Conservation (phyloP, 1,139 yeast species). For the Kazachstania sp. region DNA sequence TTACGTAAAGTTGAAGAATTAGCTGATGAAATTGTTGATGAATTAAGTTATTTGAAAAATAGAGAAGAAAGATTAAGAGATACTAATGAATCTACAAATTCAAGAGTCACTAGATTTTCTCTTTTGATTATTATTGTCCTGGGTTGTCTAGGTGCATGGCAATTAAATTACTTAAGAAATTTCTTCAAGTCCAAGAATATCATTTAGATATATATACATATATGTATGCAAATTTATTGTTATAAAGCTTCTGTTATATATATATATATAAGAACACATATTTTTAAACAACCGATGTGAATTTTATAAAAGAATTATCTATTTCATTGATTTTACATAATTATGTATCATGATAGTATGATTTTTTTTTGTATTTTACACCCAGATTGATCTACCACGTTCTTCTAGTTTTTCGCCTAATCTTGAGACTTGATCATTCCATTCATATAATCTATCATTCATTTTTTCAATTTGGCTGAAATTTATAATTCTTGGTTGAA, state of each 20-base stretch:
- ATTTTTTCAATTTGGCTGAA: slow-evolving; percentile 68
- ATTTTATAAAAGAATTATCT: neutral
- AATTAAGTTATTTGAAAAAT: slow-evolving; percentile 69
- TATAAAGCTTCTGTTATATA: neutral
- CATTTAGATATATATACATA: slow-evolving; percentile 37
- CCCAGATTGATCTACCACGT: slow-evolving; percentile 57
- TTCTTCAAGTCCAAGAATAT: slow-evolving; percentile 93
- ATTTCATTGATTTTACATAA: neutral
- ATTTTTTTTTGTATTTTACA: slow-evolving; percentile 18
- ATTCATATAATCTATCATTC: slow-evolving; percentile 60
- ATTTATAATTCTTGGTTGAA: slow-evolving; percentile 90
- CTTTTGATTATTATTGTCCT: slow-evolving; percentile 57
- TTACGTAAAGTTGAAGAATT: slow-evolving; percentile 76
- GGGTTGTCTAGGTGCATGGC: slow-evolving; percentile 82
- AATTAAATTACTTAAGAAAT: slow-evolving; percentile 80
- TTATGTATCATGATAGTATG: neutral
- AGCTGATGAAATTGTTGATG: slow-evolving; percentile 68
- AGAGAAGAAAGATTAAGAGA: slow-evolving; percentile 93
- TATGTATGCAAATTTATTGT: neutral
- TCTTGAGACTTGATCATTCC: slow-evolving; percentile 68
- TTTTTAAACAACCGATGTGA: neutral
- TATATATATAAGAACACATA: neutral
- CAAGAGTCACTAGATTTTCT: slow-evolving; percentile 78
- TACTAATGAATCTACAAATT: slow-evolving; percentile 83
- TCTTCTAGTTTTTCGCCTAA: slow-evolving; percentile 53